phyloP scores from a whole-genome alignment of 2,329 filamentous ascomycete genomes.

The Nigrospora osmanthi region DNA sequence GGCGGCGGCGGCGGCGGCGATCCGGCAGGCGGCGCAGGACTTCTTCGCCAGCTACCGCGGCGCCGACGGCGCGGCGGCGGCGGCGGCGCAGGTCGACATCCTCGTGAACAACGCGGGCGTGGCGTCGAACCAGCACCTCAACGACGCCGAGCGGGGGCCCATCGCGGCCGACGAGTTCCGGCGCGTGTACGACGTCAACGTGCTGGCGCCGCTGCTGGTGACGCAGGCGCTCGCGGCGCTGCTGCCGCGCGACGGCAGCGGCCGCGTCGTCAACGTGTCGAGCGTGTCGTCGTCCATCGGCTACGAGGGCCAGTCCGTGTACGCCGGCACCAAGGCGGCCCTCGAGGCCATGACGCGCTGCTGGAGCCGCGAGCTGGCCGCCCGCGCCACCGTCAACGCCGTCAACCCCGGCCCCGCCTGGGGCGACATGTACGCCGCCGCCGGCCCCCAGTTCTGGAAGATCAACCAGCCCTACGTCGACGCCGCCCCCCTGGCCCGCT shows the following conservation, averaged over 20 bases:
- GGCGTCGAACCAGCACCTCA: constrained; percentile 41
- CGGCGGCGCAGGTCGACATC: constrained; percentile 45
- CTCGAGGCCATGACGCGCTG: constrained; percentile 15
- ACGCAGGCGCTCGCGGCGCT: constrained; percentile 14
- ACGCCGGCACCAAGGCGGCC: constrained; percentile 18
- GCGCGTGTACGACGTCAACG: constrained; percentile 56
- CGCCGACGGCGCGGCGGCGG: too few relatives aligned
- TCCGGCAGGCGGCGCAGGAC: constrained; percentile 5
- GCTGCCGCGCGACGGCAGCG: constrained; percentile 12
- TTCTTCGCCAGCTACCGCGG: constrained; percentile 3
- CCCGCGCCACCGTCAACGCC: constrained; percentile 15
- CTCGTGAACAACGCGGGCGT: constrained; percentile 61
- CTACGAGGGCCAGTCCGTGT: constrained; percentile 14
- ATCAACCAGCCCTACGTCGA: constrained; percentile 7
- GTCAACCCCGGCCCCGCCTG: constrained; percentile 16
- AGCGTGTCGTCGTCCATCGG: constrained; percentile 16
- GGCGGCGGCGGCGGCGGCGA: neutral
- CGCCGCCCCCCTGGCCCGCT: constrained; percentile 4
- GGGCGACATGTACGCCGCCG: constrained; percentile 7
- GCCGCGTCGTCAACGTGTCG: constrained; percentile 19
- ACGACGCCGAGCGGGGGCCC: constrained; percentile 24
- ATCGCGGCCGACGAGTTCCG: constrained; percentile 49
- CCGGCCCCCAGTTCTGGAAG: constrained; percentile 4
- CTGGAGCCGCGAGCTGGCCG: constrained; percentile 17
- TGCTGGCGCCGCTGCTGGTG: constrained; percentile 22